Evolutionary conservation across 164 flowering plant genomes (phyloP).

Genomic region (Nelumbo lutea): DNA sequence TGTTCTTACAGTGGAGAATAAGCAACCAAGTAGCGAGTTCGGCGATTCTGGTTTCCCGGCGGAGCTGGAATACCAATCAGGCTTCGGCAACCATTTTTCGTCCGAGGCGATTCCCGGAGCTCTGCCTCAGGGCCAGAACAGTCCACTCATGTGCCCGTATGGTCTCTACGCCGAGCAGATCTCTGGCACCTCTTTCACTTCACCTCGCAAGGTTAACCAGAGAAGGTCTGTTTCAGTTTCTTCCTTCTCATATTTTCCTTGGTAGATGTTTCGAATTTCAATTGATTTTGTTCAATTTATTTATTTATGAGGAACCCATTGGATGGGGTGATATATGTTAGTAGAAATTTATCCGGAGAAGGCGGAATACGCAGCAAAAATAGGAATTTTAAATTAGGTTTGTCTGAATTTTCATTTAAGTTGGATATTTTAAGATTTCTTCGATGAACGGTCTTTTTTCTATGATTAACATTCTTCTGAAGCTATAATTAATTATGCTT

Average conservation of each 20-base stretch:
- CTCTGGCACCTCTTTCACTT: constrained; percentile 89
- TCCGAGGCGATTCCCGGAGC: constrained; percentile 83
- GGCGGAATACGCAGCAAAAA: not conserved
- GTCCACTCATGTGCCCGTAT: constrained; percentile 72
- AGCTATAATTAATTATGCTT: too few species aligned
- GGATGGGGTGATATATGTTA: not conserved
- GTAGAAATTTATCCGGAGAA: not conserved
- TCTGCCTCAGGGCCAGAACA: constrained; percentile 77
- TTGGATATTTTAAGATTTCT: not conserved
- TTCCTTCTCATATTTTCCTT: too few species aligned
- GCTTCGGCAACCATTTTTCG: constrained; percentile 79
- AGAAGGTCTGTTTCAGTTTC: constrained; percentile 41
- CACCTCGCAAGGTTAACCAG: constrained; percentile 75
- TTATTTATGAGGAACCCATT: not conserved
- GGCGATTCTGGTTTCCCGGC: constrained; percentile 18
- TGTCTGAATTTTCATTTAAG: not conserved
- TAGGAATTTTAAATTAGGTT: not conserved
- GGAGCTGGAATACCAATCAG: constrained; percentile 50
- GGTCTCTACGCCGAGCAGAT: constrained; percentile 97
- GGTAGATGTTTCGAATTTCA: not conserved
- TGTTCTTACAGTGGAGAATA: too few species aligned
- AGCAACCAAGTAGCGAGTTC: too few species aligned
- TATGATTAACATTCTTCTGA: too few species aligned
- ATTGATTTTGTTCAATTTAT: not conserved
- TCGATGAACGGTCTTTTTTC: too few species aligned